Percentiles rank a stretch among this genome's conserved stretches.
Conservation (phyloP, 1,284 basidiomycete genomes). For the Crucibulum parvulum region DNA sequence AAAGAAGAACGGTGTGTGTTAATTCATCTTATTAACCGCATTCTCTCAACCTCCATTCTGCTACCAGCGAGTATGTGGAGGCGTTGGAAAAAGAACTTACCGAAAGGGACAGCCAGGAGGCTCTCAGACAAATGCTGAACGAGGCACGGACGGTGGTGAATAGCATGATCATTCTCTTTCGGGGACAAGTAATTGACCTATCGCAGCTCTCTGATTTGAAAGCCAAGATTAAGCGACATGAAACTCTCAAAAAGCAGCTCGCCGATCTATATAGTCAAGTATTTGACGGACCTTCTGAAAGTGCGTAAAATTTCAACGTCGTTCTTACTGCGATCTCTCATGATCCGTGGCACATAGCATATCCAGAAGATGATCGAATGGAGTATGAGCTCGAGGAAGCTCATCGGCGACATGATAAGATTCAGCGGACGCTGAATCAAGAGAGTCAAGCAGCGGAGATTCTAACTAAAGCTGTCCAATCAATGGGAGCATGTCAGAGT, state of each 20-base stretch:
- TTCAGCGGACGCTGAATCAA: slow-evolving; percentile 39
- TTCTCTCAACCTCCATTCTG: neutral
- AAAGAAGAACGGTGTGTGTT: slow-evolving; percentile 48
- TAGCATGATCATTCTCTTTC: slow-evolving; percentile 2
- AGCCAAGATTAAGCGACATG: slow-evolving; percentile 31
- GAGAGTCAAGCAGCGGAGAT: slow-evolving; percentile 45
- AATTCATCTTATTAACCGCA: neutral
- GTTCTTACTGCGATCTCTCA: neutral
- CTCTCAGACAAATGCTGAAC: slow-evolving; percentile 34
- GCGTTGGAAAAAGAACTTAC: slow-evolving; percentile 46
- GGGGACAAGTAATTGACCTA: neutral
- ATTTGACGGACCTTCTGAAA: slow-evolving; percentile 50
- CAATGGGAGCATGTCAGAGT: slow-evolving; percentile 33
- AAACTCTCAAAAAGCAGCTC: slow-evolving; percentile 39
- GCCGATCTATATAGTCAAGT: slow-evolving; percentile 41
- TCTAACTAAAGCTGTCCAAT: slow-evolving; percentile 36
- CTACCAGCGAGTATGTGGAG: slow-evolving; percentile 47
- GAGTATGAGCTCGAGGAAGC: slow-evolving; percentile 39
- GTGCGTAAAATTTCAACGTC: slow-evolving; percentile 14
- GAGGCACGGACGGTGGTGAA: slow-evolving; percentile 43
- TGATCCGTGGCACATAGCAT: slow-evolving; percentile 25
- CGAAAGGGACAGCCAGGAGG: slow-evolving; percentile 37
- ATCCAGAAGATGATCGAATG: slow-evolving; percentile 46
- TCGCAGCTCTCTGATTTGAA: slow-evolving; percentile 35
- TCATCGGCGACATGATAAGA: slow-evolving; percentile 35